Base-by-base conservation (phyloP, 176 grass and related monocot species). In the Cenchrus fungigraminus region DNA sequence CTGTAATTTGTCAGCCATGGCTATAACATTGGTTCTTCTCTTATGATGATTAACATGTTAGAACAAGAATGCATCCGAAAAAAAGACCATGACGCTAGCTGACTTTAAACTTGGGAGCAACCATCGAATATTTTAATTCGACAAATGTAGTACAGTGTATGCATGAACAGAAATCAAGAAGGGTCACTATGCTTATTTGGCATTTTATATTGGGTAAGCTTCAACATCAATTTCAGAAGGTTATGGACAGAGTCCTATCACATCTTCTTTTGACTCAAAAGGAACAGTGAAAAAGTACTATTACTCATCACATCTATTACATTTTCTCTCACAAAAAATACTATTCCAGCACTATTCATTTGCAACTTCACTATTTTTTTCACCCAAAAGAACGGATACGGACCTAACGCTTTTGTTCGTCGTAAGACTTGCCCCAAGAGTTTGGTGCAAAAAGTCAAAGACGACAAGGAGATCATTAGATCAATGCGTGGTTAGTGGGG, bases 361-460 rank as follows among this genome's bases (percentile, higher is more conserved):
- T 25, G 25, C 25, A 25, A 25, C 25, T 25, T 25, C 25, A 25
- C 25, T 25, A 25, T 25, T 25, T 25, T 25, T 25, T 25, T 25
- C 25, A 25, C 25, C 25, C 25, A 25, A 25, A 25, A 25, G 25
- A 25, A 25, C 25, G 25, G 25, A 25, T 25, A 25, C 25, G 25
- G 25, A 25, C 25, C 9, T 2, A 5, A 25, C 2, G 6, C 8
- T 68, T 80, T 52, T 1, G 5, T 80, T 68, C 46, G 5, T 80
- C 10, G 1, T 6, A 55, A 8, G 64, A 15, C 47, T 40, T 68
- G 28, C 6, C 31, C 31, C 11, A 55, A 25, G 65, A 69, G 7
- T 81, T 81, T 44, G 6, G n/a, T 70, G 54, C 12, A 45, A 56
- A 49, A 81, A 58, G 65, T 71, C 32, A 81, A 70, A 81, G 65